Base-by-base conservation (phyloP, 1,284 basidiomycete species). In the Rhodofomes roseus region DNA sequence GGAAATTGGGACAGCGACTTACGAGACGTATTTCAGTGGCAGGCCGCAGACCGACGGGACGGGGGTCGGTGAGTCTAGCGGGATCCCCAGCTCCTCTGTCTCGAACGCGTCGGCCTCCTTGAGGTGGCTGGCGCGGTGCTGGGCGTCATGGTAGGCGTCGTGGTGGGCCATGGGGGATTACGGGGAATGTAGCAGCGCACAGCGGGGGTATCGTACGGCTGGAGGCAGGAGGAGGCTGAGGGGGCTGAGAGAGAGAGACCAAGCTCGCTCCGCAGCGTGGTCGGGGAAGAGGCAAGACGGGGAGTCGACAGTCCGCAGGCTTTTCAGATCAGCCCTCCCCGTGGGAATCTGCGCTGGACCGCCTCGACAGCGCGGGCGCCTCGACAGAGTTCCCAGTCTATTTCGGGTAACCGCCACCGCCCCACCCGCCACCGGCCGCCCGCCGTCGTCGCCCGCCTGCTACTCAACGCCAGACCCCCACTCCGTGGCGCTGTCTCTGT, bases 1-100 rank as follows among this genome's bases (percentile, higher is more conserved):
- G 31, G 29, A 12, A 2, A 91, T 78, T 92, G 92, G 67, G 56
- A 7, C 36, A 4, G 54, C 27, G 12, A 80, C 84, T 72, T 70
- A 86, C 83, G 84, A 84, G 23, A 86, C 73, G 59, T 86, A 86
- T 81, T 86, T 86, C 67, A 92, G 76, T 20, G 88, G 87, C 55
- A 93, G 70, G 54, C 89, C 90, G 69, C 79, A 86, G 22, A 92
- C 69, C 16, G 82, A 77, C 52, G 89, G 87, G 18, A 79, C 68
- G 31, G 75, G 65, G 16, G 73, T 71, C 9, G 71, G 65, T 6
- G 65, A 56, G 68, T 79, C 65, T 66, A 65, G 66, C 65, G 71
- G 53, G 56, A 81, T 66, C 53, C 80, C 76, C 53, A 81, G 72
- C 63, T 85, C 81, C 63, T 82, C 76, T 67, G 80, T 74, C 46